phyloP scores from a whole-genome alignment of 2,329 filamentous ascomycete genomes.

The Pseudogymnoascus verrucosus region DNA sequence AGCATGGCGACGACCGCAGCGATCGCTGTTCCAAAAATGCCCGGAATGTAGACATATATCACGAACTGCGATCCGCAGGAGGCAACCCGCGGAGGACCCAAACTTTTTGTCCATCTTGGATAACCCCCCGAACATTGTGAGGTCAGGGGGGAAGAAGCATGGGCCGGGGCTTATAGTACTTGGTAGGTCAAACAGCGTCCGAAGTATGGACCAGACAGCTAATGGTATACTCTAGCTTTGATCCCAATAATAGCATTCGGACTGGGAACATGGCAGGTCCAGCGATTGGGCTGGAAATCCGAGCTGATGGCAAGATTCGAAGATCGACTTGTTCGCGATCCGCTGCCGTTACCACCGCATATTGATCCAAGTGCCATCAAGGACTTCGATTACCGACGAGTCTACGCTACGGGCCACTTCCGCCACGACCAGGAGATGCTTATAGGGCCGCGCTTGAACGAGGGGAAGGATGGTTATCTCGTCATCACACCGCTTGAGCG shows the following conservation, averaged over 20 bases:
- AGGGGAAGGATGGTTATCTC: constrained; percentile 83
- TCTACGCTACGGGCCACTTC: constrained; percentile 65
- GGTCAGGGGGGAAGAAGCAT: constrained; percentile 54
- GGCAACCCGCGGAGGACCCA: constrained; percentile 62
- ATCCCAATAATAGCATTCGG: constrained; percentile 88
- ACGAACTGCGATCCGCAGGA: constrained; percentile 15
- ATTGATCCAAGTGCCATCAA: constrained; percentile 74
- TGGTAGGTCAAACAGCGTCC: constrained; percentile 35
- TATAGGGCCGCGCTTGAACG: constrained; percentile 79
- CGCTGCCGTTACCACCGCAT: constrained; percentile 74
- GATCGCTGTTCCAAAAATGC: constrained; percentile 6
- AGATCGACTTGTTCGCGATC: constrained; percentile 78
- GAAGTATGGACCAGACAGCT: constrained; percentile 3
- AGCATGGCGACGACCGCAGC: background rate
- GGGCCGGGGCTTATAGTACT: constrained; percentile 74
- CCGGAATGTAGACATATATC: constrained; percentile 22
- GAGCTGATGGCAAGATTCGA: constrained; percentile 86
- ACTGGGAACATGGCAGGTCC: constrained; percentile 91
- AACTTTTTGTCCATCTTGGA: constrained; percentile 81
- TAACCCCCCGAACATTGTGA: constrained; percentile 72
- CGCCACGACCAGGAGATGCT: constrained; percentile 95
- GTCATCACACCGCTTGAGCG: constrained; percentile 88
- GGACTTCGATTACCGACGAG: constrained; percentile 87
- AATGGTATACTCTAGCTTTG: constrained; percentile 31
- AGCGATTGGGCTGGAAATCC: constrained; percentile 88